These are phyloP conservation scores for Chaetomium strumarium DNA, from an alignment of 2,329 filamentous ascomycete genomes.

Conservation along the genomic window DNA sequence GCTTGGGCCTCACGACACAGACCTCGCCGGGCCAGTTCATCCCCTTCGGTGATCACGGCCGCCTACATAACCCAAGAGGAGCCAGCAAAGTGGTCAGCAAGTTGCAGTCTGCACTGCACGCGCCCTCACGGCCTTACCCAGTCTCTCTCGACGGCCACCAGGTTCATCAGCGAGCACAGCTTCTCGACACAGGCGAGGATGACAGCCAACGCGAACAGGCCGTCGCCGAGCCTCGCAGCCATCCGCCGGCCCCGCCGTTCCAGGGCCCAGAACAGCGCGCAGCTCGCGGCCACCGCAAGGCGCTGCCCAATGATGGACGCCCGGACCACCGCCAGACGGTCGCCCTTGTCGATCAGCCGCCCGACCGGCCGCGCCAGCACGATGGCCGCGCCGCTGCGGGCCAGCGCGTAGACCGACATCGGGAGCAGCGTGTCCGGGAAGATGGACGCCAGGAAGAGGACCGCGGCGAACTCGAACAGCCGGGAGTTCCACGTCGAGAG, in stretches of 20 bases:
- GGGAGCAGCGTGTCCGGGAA: not conserved
- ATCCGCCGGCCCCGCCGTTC: constrained; percentile 20
- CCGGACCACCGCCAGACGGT: constrained; percentile 36
- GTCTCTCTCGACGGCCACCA: constrained; percentile 64
- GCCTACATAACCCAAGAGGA: constrained; percentile 22
- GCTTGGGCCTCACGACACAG: too few species aligned
- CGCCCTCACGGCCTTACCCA: constrained; percentile 52
- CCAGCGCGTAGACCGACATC: not conserved
- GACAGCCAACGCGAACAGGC: constrained; percentile 35
- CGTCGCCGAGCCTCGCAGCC: constrained; percentile 23
- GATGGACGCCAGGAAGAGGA: constrained; percentile 1
- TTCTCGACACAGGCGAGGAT: constrained; percentile 64
- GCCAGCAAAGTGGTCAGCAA: too few species aligned
- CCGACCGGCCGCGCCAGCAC: not conserved
- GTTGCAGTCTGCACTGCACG: too few species aligned
- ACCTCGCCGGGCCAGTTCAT: constrained; percentile 26
- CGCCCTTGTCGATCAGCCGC: not conserved
- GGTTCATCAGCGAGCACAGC: constrained; percentile 56
- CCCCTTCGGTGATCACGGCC: constrained; percentile 42
- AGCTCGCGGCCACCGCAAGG: constrained; percentile 42
- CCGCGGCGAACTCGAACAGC: constrained; percentile 44
- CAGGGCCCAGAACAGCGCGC: constrained; percentile 37
- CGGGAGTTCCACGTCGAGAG: constrained; percentile 61
- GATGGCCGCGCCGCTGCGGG: not conserved
- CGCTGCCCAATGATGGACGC: constrained; percentile 44